Percentiles rank a stretch among this genome's conserved stretches.
Evolutionary conservation across 164 flowering plant genomes (phyloP).

Genomic region (Cinnamomum chago): DNA sequence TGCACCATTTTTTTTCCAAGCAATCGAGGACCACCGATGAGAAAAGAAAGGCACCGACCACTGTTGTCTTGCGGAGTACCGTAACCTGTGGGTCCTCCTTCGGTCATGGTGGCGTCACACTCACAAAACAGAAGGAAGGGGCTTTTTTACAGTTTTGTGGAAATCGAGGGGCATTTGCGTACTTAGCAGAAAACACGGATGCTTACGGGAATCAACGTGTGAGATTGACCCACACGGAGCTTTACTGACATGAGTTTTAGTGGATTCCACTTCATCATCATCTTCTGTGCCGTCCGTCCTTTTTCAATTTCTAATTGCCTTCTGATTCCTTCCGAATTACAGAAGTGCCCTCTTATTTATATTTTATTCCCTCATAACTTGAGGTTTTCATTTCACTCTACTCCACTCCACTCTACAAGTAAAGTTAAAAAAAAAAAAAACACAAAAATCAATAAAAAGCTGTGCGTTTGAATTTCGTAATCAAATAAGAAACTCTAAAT

Average conservation of each 20-base stretch:
- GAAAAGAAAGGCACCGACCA: background rate
- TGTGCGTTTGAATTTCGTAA: background rate
- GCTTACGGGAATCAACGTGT: background rate
- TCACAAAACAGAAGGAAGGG: background rate
- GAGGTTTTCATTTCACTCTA: too few relatives aligned
- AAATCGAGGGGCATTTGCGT: background rate
- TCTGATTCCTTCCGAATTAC: background rate
- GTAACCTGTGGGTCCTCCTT: background rate
- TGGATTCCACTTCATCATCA: conserved; percentile 9
- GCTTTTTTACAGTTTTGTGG: background rate
- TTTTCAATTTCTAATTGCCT: background rate
- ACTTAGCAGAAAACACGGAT: background rate
- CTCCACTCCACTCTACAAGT: too few relatives aligned
- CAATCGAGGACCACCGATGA: background rate
- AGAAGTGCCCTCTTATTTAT: background rate
- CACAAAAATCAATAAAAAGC: fast-evolving
- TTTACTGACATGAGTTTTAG: conserved; percentile 5
- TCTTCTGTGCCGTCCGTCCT: background rate
- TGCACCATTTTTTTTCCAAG: too few relatives aligned
- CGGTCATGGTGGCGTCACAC: background rate
- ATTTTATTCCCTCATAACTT: too few relatives aligned
- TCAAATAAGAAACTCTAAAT: background rate
- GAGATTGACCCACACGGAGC: conserved; percentile 5
- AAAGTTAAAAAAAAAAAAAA: too few relatives aligned
- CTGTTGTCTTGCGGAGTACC: background rate